A percentile compares a stretch with the other conserved stretches of the same genome.
phyloP scores from a whole-genome alignment of 2,329 filamentous ascomycete genomes.

The Teratosphaeria zuluensis region DNA sequence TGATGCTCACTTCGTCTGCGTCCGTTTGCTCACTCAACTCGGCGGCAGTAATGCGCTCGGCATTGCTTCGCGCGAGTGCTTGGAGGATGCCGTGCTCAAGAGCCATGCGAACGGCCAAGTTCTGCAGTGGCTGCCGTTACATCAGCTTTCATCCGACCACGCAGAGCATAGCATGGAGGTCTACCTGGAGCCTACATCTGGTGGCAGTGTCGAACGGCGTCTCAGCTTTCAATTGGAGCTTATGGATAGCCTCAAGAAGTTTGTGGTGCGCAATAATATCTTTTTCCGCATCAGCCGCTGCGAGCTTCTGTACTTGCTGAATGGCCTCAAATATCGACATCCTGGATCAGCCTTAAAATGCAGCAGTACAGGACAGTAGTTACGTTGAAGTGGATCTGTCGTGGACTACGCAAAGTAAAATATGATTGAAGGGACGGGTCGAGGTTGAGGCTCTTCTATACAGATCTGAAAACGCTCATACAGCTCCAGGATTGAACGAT shows the following conservation, averaged over 20 bases:
- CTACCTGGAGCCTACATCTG: neutral
- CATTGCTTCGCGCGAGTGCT: slow-evolving; percentile 1
- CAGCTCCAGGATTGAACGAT: too few relatives aligned
- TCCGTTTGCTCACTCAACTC: slow-evolving; percentile 2
- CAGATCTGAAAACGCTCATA: too few relatives aligned
- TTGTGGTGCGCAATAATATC: neutral
- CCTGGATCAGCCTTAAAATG: too few relatives aligned
- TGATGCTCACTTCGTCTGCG: slow-evolving; percentile 3
- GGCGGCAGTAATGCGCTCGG: slow-evolving; percentile 1
- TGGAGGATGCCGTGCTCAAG: slow-evolving; percentile 5
- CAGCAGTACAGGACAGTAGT: too few relatives aligned
- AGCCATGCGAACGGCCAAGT: slow-evolving; percentile 1
- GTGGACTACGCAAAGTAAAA: too few relatives aligned
- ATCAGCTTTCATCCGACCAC: neutral
- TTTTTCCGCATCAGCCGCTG: neutral
- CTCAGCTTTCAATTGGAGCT: slow-evolving; percentile 4
- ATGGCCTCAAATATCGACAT: neutral
- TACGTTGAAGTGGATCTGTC: too few relatives aligned
- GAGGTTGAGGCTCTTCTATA: too few relatives aligned
- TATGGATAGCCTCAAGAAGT: slow-evolving; percentile 5
- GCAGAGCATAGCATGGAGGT: neutral
- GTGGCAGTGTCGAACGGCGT: slow-evolving; percentile 3
- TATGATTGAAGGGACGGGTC: too few relatives aligned
- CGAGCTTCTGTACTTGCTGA: neutral
- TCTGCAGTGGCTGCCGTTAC: neutral